Evolutionary conservation across 2,329 filamentous ascomycete genomes (phyloP).

Genomic region (Paramyrothecium sp.): DNA sequence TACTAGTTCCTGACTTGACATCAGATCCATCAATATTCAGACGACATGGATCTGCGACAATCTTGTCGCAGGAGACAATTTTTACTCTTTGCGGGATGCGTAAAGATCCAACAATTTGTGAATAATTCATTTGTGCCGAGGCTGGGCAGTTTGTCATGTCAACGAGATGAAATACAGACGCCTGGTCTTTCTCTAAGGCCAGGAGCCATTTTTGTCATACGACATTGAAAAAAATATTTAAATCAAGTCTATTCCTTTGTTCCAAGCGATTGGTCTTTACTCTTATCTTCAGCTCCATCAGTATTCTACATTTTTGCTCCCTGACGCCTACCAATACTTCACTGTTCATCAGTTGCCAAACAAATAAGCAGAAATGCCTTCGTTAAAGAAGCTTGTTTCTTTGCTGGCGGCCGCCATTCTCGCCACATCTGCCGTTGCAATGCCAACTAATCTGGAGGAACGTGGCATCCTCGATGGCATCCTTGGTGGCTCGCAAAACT

Average conservation of each 20-base stretch:
- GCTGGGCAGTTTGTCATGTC: too few species aligned
- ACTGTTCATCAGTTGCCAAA: too few species aligned
- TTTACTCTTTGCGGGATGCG: background rate
- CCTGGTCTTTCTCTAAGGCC: too few species aligned
- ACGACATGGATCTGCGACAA: background rate
- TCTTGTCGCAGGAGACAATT: background rate
- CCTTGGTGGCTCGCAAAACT: background rate
- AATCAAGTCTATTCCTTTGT: too few species aligned
- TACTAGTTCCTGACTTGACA: background rate
- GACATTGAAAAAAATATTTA: too few species aligned
- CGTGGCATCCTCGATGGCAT: background rate
- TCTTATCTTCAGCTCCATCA: background rate
- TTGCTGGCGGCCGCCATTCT: conserved; percentile 12
- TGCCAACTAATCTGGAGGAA: background rate
- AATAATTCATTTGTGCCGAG: too few species aligned
- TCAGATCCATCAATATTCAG: background rate
- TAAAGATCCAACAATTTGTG: too few species aligned
- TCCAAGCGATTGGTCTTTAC: background rate
- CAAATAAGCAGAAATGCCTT: background rate
- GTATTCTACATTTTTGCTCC: too few species aligned
- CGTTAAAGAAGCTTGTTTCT: background rate
- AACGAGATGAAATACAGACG: too few species aligned
- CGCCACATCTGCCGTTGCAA: background rate
- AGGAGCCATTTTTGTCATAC: too few species aligned
- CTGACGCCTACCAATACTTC: too few species aligned